Evolutionary conservation across 1,284 basidiomycete genomes (phyloP).

Genomic region (Athelia psychrophila): DNA sequence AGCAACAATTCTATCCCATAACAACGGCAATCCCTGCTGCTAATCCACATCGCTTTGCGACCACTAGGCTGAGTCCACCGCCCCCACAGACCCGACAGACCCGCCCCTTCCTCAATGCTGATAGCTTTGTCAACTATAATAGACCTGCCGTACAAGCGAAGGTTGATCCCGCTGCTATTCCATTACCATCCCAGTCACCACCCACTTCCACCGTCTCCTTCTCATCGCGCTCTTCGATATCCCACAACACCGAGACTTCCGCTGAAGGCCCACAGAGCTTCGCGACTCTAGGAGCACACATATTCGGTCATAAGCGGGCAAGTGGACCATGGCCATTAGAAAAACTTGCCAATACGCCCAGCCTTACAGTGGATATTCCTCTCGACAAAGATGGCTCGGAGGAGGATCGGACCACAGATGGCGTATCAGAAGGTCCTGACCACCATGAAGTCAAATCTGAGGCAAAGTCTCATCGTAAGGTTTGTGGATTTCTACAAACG

Average conservation of each 20-base stretch:
- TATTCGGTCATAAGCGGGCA: background rate
- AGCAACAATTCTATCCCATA: constrained; percentile 51
- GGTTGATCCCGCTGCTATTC: constrained; percentile 52
- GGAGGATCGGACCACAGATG: constrained; percentile 18
- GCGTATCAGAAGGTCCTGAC: constrained; percentile 38
- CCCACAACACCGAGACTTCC: constrained; percentile 34
- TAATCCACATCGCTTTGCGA: constrained; percentile 52
- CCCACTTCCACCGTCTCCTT: constrained; percentile 66
- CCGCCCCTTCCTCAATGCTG: constrained; percentile 36
- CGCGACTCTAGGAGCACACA: background rate
- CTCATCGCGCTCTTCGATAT: constrained; percentile 65
- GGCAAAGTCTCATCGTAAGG: constrained; percentile 80
- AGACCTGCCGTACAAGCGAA: constrained; percentile 25
- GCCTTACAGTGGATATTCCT: constrained; percentile 20
- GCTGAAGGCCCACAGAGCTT: constrained; percentile 24
- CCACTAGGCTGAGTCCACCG: constrained; percentile 32
- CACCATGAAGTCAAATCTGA: constrained; percentile 53
- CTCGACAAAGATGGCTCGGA: constrained; percentile 22
- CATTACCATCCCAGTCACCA: constrained; percentile 64
- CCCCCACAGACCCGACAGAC: constrained; percentile 28
- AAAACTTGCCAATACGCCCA: constrained; percentile 26
- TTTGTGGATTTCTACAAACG: constrained; percentile 20
- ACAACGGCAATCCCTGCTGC: constrained; percentile 51
- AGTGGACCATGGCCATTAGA: constrained; percentile 21
- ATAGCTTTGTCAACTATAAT: constrained; percentile 24